A percentile compares a stretch with the other conserved stretches of the same genome.
Conservation (phyloP, 2,329 filamentous ascomycete genomes). For the Pseudogymnoascus sp. region DNA sequence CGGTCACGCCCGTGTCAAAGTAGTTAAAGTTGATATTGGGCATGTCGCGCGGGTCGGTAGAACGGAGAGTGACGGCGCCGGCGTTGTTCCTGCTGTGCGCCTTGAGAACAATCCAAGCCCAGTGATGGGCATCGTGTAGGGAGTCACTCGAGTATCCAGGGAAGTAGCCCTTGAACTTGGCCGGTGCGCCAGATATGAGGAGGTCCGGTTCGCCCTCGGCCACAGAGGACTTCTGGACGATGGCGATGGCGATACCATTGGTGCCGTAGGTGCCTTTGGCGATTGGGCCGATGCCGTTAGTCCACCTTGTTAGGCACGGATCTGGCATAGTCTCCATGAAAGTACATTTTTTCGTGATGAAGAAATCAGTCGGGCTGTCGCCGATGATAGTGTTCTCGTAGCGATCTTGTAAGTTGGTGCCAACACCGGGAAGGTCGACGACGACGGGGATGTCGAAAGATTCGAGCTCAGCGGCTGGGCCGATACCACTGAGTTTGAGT, state of each 20-base stretch:
- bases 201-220: constrained; percentile 36
- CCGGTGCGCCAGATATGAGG: constrained; percentile 29
- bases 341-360: constrained; percentile 32
- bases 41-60: constrained; percentile 55
- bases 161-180: constrained; percentile 38
- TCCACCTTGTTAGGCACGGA: constrained; percentile 31
- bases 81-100: constrained; percentile 55
- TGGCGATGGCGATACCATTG: constrained; percentile 44
- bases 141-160: constrained; percentile 33
- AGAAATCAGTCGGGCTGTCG: constrained; percentile 36
- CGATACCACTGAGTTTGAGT: constrained; percentile 42
- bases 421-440: constrained; percentile 55
- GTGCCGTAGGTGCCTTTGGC: constrained; percentile 31
- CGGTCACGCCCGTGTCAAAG: constrained; percentile 40
- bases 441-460: constrained; percentile 45
- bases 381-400: constrained; percentile 45
- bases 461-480: constrained; percentile 36
- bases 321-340: constrained; percentile 33
- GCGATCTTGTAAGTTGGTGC: constrained; percentile 54
- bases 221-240: constrained; percentile 24
- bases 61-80: constrained; percentile 55
- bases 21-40: constrained; percentile 58
- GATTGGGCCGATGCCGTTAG: constrained; percentile 13
- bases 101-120: constrained; percentile 43
- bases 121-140: constrained; percentile 36